phyloP scores from a whole-genome alignment of 2,329 filamentous ascomycete species.

The Tolypocladium amazonense region DNA sequence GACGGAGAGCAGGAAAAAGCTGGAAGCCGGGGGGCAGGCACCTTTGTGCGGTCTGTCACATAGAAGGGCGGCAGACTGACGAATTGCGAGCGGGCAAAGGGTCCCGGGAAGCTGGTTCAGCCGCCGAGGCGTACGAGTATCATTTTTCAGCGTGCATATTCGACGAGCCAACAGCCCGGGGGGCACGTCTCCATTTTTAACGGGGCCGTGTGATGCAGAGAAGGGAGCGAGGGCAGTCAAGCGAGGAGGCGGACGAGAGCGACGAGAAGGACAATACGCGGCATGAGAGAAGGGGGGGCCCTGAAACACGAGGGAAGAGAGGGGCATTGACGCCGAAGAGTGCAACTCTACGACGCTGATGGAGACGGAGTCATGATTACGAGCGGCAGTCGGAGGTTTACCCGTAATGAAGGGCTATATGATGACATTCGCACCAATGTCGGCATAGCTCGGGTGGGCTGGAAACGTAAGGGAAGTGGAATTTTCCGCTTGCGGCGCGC shows the following conservation, averaged over 20 bases:
- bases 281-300: neutral
- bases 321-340: neutral
- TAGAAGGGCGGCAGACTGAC: neutral
- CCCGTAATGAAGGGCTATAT: neutral
- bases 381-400: neutral
- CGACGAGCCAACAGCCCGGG: neutral
- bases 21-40: neutral
- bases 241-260: neutral
- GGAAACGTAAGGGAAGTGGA: neutral
- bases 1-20: neutral
- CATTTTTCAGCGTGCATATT: neutral
- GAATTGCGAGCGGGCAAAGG: neutral
- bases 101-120: neutral
- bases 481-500: neutral
- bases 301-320: neutral
- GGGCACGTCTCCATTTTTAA: neutral
- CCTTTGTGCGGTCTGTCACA: neutral
- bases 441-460: neutral
- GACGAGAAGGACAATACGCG: neutral
- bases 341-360: neutral
- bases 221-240: neutral
- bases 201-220: neutral
- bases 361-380: neutral
- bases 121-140: neutral
- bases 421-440: neutral